Evolutionary conservation across 139 green algal genomes (phyloP), one percentile per base, ranked within the genome.

Genomic region (Closterium sp.): DNA sequence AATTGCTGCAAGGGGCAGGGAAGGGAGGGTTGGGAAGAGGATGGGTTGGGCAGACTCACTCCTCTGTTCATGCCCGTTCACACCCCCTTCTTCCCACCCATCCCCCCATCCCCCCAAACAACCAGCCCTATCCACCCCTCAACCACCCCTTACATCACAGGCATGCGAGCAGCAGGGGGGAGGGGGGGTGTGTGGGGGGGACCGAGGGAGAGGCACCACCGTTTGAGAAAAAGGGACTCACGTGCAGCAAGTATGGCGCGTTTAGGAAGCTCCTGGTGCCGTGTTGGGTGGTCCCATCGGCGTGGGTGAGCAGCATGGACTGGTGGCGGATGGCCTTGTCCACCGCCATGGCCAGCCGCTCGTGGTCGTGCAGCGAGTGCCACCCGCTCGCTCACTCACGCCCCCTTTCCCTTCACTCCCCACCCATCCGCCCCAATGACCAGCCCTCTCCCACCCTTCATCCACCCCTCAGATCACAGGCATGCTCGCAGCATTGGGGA

Each of bases 361-460:
- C 84, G 85, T 94, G 91, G 55, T 94, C 91, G 85, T 95, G 93
- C 9, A 95, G 91, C 6, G 33, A 86, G 91, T 94, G 89, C 30
- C 91, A 84, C 4, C 88, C 93, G 23, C 32, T 55, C 34, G 94
- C 88, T n/a, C n/a, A n/a, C n/a, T n/a, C n/a, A n/a, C n/a, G n/a
- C n/a, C n/a, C n/a, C n/a, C n/a, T n/a, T n/a, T n/a, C n/a, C n/a
- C n/a, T n/a, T n/a, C n/a, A n/a, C n/a, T n/a, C n/a, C n/a, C n/a
- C n/a, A n/a, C n/a, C n/a, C n/a, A n/a, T n/a, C n/a, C n/a, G n/a
- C n/a, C n/a, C n/a, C n/a, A n/a, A n/a, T n/a, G n/a, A n/a, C n/a
- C n/a, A n/a, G n/a, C n/a, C n/a, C n/a, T n/a, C n/a, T n/a, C n/a
- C n/a, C n/a, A n/a, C n/a, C n/a, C n/a, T n/a, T n/a, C n/a, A n/a